Evolutionary conservation across 345 rosid species (phyloP).

Genomic region (Salix arbutifolia): DNA sequence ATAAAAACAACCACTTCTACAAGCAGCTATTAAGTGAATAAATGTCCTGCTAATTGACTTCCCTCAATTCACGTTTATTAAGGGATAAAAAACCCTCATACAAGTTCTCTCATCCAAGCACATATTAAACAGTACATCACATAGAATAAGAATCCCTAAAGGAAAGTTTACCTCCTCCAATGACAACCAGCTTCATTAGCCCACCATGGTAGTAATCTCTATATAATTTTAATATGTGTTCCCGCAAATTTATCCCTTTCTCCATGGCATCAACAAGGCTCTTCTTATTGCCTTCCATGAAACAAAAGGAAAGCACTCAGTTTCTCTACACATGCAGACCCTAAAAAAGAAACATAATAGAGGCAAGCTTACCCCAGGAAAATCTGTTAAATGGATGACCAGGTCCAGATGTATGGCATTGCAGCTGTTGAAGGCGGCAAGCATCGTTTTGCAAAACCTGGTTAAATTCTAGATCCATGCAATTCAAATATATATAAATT

Average conservation of each 20-base stretch:
- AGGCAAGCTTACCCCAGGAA: constrained; percentile 73
- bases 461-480: constrained; percentile 68
- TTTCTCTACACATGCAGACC: constrained; percentile 12
- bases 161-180: constrained; percentile 78
- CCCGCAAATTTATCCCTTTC: constrained; percentile 78
- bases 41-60: constrained; percentile 1
- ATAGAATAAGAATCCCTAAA: constrained; percentile 5
- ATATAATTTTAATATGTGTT: constrained; percentile 62
- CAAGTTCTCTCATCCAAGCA: background rate
- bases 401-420: constrained; percentile 69
- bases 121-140: constrained; percentile 4
- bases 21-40: background rate
- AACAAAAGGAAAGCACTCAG: constrained; percentile 18
- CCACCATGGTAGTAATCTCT: constrained; percentile 76
- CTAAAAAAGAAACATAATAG: constrained; percentile 16
- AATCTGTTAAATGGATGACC: constrained; percentile 80
- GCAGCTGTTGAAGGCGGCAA: constrained; percentile 91
- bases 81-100: background rate
- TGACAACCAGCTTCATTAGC: constrained; percentile 89
- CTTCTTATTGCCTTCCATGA: constrained; percentile 77
- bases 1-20: background rate
- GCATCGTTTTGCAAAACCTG: constrained; percentile 90
- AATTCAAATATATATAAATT: constrained; percentile 14
- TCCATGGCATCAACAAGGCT: constrained; percentile 83
- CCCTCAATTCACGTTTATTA: background rate